A percentile compares a stretch with the other conserved stretches of the same genome.
phyloP scores from a whole-genome alignment of 495 filamentous ascomycete species.

The Penicillium mononematosum region DNA sequence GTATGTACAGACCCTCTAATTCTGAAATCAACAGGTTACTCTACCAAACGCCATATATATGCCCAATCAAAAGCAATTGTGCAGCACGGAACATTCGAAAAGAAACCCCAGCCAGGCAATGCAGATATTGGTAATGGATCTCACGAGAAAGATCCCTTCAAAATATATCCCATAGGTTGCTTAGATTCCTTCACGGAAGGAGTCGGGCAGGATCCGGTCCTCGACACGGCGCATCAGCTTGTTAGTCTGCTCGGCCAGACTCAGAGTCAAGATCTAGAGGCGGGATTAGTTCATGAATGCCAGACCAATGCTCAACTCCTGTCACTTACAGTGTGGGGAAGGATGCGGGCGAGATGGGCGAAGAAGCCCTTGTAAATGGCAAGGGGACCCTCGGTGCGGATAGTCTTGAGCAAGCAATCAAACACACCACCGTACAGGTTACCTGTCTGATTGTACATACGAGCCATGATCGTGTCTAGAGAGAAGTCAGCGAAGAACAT shows the following conservation, averaged over 20 bases:
- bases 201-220: slow-evolving; percentile 57
- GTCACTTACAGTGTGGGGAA: slow-evolving; percentile 80
- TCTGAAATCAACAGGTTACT: background rate
- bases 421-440: slow-evolving; percentile 91
- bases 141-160: background rate
- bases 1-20: slow-evolving; percentile 9
- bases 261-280: slow-evolving; percentile 76
- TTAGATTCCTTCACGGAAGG: slow-evolving; percentile 49
- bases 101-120: slow-evolving; percentile 4
- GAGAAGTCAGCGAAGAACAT: slow-evolving; percentile 19
- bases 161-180: background rate
- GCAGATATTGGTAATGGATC: slow-evolving; percentile 3
- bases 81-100: background rate
- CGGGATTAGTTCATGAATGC: slow-evolving; percentile 15
- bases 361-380: slow-evolving; percentile 99
- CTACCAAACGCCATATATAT: slow-evolving; percentile 19
- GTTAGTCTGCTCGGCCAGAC: slow-evolving; percentile 94
- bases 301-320: background rate
- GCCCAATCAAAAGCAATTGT: slow-evolving; percentile 7
- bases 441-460: slow-evolving; percentile 98
- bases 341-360: slow-evolving; percentile 88
- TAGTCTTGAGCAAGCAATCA: slow-evolving; percentile 87
- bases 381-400: slow-evolving; percentile 84
- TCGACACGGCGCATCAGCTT: slow-evolving; percentile 82
- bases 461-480: slow-evolving; percentile 94